A percentile compares a stretch with the other conserved stretches of the same genome.
Conservation (phyloP, 2,329 filamentous ascomycete species). For the Diaporthe sp. region DNA sequence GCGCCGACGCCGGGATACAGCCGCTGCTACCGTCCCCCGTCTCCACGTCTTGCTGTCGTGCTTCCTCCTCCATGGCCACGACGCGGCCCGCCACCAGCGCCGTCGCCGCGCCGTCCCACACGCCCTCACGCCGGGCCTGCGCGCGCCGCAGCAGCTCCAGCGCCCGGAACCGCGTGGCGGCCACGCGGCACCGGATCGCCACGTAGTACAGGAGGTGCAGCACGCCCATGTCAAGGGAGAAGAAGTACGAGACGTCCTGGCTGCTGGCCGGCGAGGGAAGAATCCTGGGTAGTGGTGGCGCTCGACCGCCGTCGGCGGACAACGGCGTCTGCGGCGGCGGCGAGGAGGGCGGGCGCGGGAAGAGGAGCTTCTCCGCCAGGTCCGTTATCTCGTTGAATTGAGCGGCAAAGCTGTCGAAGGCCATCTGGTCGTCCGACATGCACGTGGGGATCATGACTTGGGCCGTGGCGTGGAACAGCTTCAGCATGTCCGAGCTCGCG, state of each 20-base stretch:
- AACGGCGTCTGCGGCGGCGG: background rate
- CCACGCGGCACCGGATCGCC: background rate
- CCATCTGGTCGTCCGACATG: conserved; percentile 3
- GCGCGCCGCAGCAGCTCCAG: background rate
- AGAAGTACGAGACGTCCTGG: background rate
- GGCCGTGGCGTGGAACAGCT: background rate
- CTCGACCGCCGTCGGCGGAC: background rate
- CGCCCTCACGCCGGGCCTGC: background rate
- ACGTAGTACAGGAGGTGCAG: conserved; percentile 5
- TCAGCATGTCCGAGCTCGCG: background rate
- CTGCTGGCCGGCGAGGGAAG: background rate
- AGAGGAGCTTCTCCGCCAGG: background rate
- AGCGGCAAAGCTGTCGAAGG: background rate
- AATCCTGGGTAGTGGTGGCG: background rate
- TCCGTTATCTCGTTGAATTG: background rate
- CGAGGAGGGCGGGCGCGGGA: background rate
- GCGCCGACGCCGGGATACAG: background rate
- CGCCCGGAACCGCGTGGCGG: background rate
- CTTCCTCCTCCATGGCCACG: background rate
- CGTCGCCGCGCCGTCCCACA: background rate
- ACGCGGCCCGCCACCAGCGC: background rate
- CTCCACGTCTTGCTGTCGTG: background rate
- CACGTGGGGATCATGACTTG: background rate
- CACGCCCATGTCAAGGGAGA: background rate
- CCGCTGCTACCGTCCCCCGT: background rate